These are phyloP conservation scores for Cystofilobasidium macerans DNA, from an alignment of 768 basidiomycete genomes.

Conservation along the genomic window DNA sequence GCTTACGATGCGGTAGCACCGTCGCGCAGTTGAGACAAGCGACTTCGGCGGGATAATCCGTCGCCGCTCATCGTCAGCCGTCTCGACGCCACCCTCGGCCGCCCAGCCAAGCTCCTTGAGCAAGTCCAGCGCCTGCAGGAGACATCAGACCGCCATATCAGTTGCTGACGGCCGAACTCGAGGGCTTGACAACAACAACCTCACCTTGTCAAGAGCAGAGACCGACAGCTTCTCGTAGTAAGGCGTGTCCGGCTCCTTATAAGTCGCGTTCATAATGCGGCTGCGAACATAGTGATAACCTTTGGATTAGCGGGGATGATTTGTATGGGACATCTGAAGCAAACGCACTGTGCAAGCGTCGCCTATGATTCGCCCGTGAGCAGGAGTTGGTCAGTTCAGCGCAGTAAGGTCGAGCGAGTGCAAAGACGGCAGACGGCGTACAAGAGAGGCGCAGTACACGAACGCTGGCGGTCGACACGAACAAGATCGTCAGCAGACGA, in stretches of 20 bases:
- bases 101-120: background rate
- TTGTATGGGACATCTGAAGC: background rate
- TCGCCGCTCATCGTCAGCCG: background rate
- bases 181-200: no score
- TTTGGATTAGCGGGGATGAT: background rate
- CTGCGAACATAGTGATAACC: background rate
- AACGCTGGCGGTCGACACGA: background rate
- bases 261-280: conserved; percentile 1
- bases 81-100: background rate
- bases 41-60: background rate
- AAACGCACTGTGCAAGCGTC: background rate
- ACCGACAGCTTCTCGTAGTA: conserved; percentile 1
- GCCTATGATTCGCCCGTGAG: no score
- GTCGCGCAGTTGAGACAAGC: background rate
- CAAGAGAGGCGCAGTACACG: background rate
- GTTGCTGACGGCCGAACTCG: background rate
- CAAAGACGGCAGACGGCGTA: background rate
- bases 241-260: background rate
- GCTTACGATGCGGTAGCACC: conserved; percentile 11
- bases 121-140: background rate
- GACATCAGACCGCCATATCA: background rate
- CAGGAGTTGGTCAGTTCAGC: no score
- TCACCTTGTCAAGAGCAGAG: background rate
- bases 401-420: background rate
- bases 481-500: background rate